Conservation (phyloP, 1,284 basidiomycete species). For the Ceratobasidium sp. region DNA sequence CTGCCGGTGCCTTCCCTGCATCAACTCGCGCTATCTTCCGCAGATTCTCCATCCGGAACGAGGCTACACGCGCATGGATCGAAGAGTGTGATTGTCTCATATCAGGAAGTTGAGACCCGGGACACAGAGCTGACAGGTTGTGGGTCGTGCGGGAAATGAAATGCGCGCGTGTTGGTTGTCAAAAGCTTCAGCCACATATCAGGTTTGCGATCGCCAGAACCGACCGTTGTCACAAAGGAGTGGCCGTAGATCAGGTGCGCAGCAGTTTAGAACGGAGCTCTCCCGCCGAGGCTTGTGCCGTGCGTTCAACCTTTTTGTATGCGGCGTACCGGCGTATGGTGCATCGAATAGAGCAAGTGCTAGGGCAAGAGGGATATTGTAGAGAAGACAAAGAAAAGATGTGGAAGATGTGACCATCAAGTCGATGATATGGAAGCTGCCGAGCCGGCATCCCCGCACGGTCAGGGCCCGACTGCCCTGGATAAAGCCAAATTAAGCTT, state of each 20-base stretch:
- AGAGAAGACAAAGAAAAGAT: background rate
- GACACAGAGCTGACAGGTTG: background rate
- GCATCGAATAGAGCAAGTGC: background rate
- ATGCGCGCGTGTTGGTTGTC: constrained; percentile 22
- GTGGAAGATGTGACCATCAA: background rate
- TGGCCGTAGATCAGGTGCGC: background rate
- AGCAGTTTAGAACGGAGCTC: background rate
- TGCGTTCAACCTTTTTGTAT: too few relatives aligned
- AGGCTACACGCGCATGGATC: background rate
- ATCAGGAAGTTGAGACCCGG: background rate
- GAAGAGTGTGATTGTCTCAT: constrained; percentile 10
- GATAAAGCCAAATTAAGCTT: constrained; percentile 30
- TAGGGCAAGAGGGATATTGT: too few relatives aligned
- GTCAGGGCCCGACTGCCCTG: constrained; percentile 9
- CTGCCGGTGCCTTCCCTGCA: constrained; percentile 10
- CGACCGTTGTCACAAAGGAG: background rate
- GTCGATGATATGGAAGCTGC: background rate
- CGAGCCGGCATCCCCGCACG: background rate
- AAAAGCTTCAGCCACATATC: constrained; percentile 27
- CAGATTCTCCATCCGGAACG: constrained; percentile 13
- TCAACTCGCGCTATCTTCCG: constrained; percentile 9
- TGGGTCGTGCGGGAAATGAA: constrained; percentile 10
- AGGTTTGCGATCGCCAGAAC: constrained; percentile 15
- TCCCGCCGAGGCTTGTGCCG: too few relatives aligned
- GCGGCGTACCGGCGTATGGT: too few relatives aligned